Percentiles rank a stretch among this genome's conserved stretches.
phyloP scores from a whole-genome alignment of 164 flowering plant species.

The Vitis cinerea region DNA sequence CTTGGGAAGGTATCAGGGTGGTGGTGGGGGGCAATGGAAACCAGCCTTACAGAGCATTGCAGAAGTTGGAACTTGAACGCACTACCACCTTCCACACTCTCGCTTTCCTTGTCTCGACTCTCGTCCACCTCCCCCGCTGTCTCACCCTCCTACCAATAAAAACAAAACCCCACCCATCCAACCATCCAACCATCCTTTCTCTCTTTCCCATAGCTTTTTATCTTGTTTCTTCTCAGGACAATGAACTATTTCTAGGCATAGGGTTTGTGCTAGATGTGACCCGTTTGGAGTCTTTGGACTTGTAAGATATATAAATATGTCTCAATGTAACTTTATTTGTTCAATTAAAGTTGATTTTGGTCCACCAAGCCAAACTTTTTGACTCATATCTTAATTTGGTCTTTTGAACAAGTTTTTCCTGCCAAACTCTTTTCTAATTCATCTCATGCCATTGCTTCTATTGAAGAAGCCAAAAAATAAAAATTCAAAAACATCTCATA shows the following conservation, averaged over 20 bases:
- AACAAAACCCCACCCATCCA: not conserved
- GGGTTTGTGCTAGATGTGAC: not conserved
- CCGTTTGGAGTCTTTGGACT: no score
- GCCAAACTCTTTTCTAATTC: no score
- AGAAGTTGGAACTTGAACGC: slow-evolving; percentile 42
- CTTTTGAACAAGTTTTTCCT: no score
- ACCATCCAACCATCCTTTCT: not conserved
- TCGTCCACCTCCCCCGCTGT: not conserved
- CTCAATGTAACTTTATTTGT: no score
- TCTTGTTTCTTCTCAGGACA: not conserved
- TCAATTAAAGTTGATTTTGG: no score
- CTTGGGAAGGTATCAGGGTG: slow-evolving; percentile 31
- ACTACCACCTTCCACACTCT: not conserved
- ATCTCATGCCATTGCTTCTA: no score
- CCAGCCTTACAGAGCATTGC: slow-evolving; percentile 76
- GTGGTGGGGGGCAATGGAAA: slow-evolving; percentile 57
- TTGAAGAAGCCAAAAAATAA: no score
- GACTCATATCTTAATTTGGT: no score
- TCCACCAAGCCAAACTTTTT: no score
- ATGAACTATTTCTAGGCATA: not conserved
- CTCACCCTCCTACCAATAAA: not conserved
- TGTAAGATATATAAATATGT: no score
- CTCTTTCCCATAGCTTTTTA: not conserved
- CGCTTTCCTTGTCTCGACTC: not conserved
- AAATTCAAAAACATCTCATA: no score